Evolutionary conservation across 306 rosid species (phyloP).

Genomic region (Gynostemma pentaphyllum): DNA sequence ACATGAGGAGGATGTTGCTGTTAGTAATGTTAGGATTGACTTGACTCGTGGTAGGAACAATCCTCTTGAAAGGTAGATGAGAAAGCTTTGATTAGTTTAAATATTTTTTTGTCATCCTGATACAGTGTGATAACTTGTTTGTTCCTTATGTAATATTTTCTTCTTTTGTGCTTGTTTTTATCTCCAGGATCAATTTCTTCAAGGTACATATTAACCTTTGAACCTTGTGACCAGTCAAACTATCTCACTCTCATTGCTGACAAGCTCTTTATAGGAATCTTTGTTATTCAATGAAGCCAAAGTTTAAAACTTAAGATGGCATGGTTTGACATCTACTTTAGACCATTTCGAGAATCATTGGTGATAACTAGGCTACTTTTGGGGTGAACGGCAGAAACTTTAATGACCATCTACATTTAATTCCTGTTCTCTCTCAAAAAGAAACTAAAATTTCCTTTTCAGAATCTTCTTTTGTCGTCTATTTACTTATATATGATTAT

Average conservation of each 20-base stretch:
- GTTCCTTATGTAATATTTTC: not conserved
- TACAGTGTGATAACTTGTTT: not conserved
- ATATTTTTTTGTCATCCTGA: not conserved
- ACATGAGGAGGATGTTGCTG: conserved; percentile 73
- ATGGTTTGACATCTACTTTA: not conserved
- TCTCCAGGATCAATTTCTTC: conserved; percentile 73
- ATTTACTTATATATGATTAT: conserved; percentile 14
- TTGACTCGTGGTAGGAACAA: conserved; percentile 81
- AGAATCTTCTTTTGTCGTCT: not conserved
- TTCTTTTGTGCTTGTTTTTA: conserved; percentile 33
- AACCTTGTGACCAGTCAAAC: not conserved
- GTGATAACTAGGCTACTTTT: not conserved
- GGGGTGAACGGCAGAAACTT: not conserved
- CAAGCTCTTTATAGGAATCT: not conserved
- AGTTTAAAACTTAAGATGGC: not conserved
- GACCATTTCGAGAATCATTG: not conserved
- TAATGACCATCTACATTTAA: not conserved
- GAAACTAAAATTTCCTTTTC: not conserved
- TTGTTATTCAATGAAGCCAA: not conserved
- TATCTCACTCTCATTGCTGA: not conserved
- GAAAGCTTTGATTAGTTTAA: not conserved
- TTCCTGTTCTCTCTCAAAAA: not conserved
- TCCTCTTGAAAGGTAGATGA: conserved; percentile 76
- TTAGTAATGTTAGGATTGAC: conserved; percentile 77
- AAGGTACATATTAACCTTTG: conserved; percentile 36